Evolutionary conservation across 129 eudicot genomes (phyloP).

Genomic region (Pseudognaphalium luteoalbum): DNA sequence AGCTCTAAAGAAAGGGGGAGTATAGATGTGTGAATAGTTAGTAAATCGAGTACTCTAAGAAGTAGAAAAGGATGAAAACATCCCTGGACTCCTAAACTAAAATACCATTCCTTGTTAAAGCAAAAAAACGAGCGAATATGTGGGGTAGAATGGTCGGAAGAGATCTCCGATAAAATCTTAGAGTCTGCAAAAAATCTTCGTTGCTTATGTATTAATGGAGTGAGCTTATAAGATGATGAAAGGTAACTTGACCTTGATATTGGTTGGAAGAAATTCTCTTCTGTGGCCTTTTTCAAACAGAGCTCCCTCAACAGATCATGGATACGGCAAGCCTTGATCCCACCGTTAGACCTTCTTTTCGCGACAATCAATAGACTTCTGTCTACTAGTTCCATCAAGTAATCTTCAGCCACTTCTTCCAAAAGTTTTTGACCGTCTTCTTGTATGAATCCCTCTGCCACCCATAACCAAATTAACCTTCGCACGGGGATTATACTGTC

Average conservation of each 20-base stretch:
- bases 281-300: conserved; percentile 26
- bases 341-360: conserved; percentile 30
- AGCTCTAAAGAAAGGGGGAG: conserved; percentile 45
- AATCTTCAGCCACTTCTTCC: conserved; percentile 34
- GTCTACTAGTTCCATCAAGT: conserved; percentile 34
- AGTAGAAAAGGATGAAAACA: conserved; percentile 47
- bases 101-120: conserved; percentile 34
- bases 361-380: conserved; percentile 25
- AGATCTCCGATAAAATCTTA: conserved; percentile 22
- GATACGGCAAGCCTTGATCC: conserved; percentile 26
- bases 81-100: conserved; percentile 29
- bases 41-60: conserved; percentile 51
- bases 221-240: conserved; percentile 21
- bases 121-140: conserved; percentile 34
- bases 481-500: conserved; percentile 8
- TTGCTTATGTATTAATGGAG: conserved; percentile 13
- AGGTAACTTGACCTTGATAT: conserved; percentile 23
- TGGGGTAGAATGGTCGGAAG: conserved; percentile 30
- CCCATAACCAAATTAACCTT: conserved; percentile 38
- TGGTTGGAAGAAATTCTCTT: conserved; percentile 30
- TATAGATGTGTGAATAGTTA: conserved; percentile 40
- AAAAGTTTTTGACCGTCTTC: conserved; percentile 15
- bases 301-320: conserved; percentile 35
- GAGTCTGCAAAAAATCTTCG: conserved; percentile 33
- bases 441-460: conserved; percentile 37